These are phyloP conservation scores for Tricladium varicosporioides DNA, from an alignment of 2,329 filamentous ascomycete species.

Conservation along the genomic window DNA sequence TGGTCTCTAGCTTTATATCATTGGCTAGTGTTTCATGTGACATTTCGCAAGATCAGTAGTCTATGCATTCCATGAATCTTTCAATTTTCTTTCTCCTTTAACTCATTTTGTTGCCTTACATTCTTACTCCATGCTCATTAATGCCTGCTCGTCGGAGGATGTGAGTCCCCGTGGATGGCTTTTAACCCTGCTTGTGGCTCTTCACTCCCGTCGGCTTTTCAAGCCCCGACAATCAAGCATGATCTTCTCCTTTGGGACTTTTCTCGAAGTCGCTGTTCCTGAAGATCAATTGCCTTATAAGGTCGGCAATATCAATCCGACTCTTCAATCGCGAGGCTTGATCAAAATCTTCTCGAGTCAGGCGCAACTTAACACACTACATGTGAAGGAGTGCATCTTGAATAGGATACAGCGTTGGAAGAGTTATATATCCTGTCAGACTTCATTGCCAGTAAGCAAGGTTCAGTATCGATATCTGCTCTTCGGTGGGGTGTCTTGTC, in stretches of 20 bases:
- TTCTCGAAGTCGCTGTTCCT: neutral
- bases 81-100: neutral
- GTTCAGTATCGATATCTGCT: no score
- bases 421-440: no score
- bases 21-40: neutral
- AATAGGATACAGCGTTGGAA: no score
- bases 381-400: no score
- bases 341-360: no score
- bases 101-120: neutral
- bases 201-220: neutral
- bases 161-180: no score
- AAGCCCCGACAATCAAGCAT: neutral
- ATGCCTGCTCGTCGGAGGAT: neutral
- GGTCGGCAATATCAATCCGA: neutral
- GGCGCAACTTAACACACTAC: no score
- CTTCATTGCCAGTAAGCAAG: no score
- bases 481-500: no score
- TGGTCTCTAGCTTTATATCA: neutral
- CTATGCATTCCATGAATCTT: neutral
- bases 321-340: no score
- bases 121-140: neutral
- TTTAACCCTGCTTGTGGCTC: neutral
- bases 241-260: no score
- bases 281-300: neutral
- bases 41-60: no score